phyloP scores from a whole-genome alignment of 345 rosid genomes.

The Dovyalis caffra region DNA sequence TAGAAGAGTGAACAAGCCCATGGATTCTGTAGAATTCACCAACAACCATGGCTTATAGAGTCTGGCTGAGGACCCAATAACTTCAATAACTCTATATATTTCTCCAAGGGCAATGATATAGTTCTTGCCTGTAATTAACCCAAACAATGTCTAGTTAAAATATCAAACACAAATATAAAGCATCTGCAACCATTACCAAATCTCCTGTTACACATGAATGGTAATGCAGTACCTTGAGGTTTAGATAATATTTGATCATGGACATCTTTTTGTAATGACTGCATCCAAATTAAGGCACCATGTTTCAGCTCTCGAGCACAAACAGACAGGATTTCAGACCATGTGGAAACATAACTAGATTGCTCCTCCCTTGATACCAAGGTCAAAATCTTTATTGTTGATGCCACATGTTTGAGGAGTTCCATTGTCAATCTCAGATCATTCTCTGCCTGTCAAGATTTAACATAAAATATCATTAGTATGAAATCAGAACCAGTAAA shows the following conservation, averaged over 20 bases:
- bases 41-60: conserved; percentile 80
- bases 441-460: conserved; percentile 59
- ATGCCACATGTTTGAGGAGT: conserved; percentile 52
- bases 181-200: neutral
- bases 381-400: conserved; percentile 53
- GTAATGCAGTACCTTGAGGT: conserved; percentile 50
- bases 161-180: neutral
- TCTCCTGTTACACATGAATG: neutral
- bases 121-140: conserved; percentile 51
- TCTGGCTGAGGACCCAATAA: conserved; percentile 56
- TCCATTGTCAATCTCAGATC: conserved; percentile 51
- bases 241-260: conserved; percentile 44
- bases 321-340: conserved; percentile 56
- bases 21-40: conserved; percentile 35
- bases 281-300: conserved; percentile 77
- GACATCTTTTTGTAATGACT: conserved; percentile 46
- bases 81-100: conserved; percentile 67
- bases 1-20: conserved; percentile 39
- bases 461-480: conserved; percentile 15
- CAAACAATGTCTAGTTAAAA: neutral
- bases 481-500: conserved; percentile 9
- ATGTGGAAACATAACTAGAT: conserved; percentile 49
- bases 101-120: conserved; percentile 70
- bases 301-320: conserved; percentile 76
- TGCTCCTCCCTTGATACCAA: conserved; percentile 57